A percentile compares a stretch with the other conserved stretches of the same genome.
Evolutionary conservation across 140 eudicot genomes (phyloP).

Genomic region (Ambrosia hybrid): DNA sequence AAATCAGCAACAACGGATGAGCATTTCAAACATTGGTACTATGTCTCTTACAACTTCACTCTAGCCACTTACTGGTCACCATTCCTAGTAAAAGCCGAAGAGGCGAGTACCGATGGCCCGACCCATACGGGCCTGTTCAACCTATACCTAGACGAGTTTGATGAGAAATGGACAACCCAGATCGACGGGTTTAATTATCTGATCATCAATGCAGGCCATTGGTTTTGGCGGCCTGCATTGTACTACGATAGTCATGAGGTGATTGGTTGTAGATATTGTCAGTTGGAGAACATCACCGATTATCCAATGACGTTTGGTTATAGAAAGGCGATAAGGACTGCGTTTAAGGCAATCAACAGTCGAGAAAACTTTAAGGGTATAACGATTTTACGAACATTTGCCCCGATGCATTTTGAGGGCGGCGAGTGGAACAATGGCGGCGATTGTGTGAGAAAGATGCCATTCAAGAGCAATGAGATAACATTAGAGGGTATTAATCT

Average conservation of each 20-base stretch:
- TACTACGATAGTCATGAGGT: constrained; percentile 39
- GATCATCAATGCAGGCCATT: constrained; percentile 61
- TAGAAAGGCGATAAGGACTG: constrained; percentile 54
- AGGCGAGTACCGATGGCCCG: constrained; percentile 52
- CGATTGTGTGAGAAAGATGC: constrained; percentile 50
- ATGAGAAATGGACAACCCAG: constrained; percentile 58
- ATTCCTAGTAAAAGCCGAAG: constrained; percentile 49
- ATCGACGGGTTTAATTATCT: constrained; percentile 53
- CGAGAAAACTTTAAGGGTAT: constrained; percentile 44
- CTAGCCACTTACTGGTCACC: constrained; percentile 66
- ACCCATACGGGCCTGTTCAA: constrained; percentile 60
- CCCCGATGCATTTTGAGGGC: constrained; percentile 75
- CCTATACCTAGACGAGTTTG: constrained; percentile 61
- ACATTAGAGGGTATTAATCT: constrained; percentile 46
- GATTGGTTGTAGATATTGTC: constrained; percentile 63
- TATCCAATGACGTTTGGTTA: constrained; percentile 53
- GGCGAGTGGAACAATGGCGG: constrained; percentile 75
- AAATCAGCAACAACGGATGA: constrained; percentile 53
- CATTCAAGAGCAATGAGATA: constrained; percentile 59
- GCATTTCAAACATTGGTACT: constrained; percentile 62
- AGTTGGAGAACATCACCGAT: constrained; percentile 42
- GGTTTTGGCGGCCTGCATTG: constrained; percentile 58
- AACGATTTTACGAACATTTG: constrained; percentile 54
- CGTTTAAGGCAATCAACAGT: constrained; percentile 50
- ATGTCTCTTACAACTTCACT: constrained; percentile 67